Conservation (phyloP, 768 basidiomycete genomes). For the Phlebiopsis gigantea region DNA sequence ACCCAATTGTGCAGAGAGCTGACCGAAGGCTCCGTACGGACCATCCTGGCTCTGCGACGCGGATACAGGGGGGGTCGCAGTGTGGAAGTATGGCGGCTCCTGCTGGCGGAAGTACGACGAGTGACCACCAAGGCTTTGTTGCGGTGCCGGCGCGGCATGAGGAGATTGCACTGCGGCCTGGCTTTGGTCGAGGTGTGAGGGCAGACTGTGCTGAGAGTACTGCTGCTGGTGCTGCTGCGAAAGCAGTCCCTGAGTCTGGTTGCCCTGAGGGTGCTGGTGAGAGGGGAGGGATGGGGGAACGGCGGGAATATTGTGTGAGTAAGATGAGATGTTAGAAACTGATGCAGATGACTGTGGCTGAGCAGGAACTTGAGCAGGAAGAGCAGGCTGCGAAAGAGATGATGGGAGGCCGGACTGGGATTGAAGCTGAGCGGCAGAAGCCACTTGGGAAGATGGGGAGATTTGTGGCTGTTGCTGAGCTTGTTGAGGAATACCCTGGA, state of each 20-base stretch:
- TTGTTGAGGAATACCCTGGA: constrained; percentile 23
- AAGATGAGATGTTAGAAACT: constrained; percentile 27
- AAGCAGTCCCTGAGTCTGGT: constrained; percentile 6
- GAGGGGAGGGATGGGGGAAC: constrained; percentile 17
- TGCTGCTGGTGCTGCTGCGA: constrained; percentile 37
- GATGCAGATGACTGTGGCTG: constrained; percentile 24
- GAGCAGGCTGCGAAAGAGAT: constrained; percentile 23
- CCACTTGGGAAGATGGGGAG: constrained; percentile 2
- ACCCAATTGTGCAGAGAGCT: constrained; percentile 45
- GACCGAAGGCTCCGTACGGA: constrained; percentile 64
- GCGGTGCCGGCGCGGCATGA: constrained; percentile 31
- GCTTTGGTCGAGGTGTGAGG: constrained; percentile 58
- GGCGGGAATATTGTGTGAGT: constrained; percentile 25
- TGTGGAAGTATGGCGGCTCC: constrained; percentile 67
- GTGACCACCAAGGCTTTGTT: constrained; percentile 37
- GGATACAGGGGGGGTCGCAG: constrained; percentile 60
- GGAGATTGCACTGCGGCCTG: constrained; percentile 31
- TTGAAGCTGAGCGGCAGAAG: constrained; percentile 17
- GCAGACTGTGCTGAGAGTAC: constrained; percentile 62
- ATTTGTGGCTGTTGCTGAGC: constrained; percentile 27
- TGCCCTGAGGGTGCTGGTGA: constrained; percentile 6
- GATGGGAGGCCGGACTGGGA: constrained; percentile 14
- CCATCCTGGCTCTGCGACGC: constrained; percentile 57
- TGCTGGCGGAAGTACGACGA: constrained; percentile 73
- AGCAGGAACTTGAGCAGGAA: constrained; percentile 21